Evolutionary conservation across 768 basidiomycete genomes (phyloP), one percentile per base, ranked within the genome.

Genomic region (Tubosaeta sp.): DNA sequence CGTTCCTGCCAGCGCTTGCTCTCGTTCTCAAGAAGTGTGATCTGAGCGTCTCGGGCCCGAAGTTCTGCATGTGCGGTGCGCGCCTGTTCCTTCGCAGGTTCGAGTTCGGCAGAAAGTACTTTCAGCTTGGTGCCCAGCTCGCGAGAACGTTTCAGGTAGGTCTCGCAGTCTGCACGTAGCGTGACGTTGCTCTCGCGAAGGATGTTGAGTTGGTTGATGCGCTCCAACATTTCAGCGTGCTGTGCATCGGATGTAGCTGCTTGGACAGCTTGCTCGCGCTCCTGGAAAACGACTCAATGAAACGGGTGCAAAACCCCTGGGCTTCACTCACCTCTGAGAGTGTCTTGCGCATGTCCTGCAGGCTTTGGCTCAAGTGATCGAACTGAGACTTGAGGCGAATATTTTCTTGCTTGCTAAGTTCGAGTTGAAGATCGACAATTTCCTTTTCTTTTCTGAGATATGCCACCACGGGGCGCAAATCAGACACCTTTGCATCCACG

Each of bases 361-460:
- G 70, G 39, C 71, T 81, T 56, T 84, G 83, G 14, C 77, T 76
- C 38, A 91, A 65, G 60, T 88, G 84, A 6, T 92, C 90, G 26
- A 88, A 78, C 63, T 93, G 87, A 17, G 79, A 71, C 66, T 86
- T 88, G 47, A 91, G 67, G 5, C 91, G 80, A 9, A 80, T 70
- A 58, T 79, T 88, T 71, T 94, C 91, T 60, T 84, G 81, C 63
- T 80, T 82, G 74, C 84, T 79, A 44, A 94, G 80, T 60, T 93
- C 88, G 25, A 91, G 76, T 57, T 93, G 90, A 31, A 93, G 78
- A 59, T 95, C 91, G 42, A 90, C 86, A 48, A 95, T 91, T 65
- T 94, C 91, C 71, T 95, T 93, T 75, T 94, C 92, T 63, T 87
- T 91, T 38, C 92, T 80, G 32, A 95, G 73, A 68, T 89, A 94